Evolutionary conservation across 2,329 filamentous ascomycete species (phyloP).

Genomic region (Ramichloridium luteum): DNA sequence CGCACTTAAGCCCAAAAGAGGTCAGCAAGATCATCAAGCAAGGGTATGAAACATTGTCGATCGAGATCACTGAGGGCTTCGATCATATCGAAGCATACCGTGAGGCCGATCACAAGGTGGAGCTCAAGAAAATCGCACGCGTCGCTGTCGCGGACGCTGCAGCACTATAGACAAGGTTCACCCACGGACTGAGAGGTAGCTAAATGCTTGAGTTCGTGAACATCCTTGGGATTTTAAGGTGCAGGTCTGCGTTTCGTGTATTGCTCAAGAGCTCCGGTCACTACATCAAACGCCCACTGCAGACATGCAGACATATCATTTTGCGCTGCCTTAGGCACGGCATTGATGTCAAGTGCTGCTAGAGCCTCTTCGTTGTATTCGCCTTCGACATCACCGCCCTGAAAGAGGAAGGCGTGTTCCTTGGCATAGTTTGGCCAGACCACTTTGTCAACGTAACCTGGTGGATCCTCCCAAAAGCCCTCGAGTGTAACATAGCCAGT

Average conservation of each 20-base stretch:
- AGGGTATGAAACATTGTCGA: slow-evolving; percentile 87
- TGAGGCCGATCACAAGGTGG: slow-evolving; percentile 70
- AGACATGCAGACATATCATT: slow-evolving; percentile 24
- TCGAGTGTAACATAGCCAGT: slow-evolving; percentile 66
- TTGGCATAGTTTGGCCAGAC: slow-evolving; percentile 92
- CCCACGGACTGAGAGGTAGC: too few relatives aligned
- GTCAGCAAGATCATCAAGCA: slow-evolving; percentile 89
- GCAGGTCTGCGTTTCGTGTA: too few relatives aligned
- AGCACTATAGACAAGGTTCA: slow-evolving; percentile 11
- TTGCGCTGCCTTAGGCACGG: slow-evolving; percentile 19
- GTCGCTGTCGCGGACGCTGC: slow-evolving; percentile 59
- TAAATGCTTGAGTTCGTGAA: too few relatives aligned
- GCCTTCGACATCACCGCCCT: slow-evolving; percentile 52
- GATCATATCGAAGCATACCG: slow-evolving; percentile 78
- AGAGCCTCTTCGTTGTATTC: slow-evolving; percentile 35
- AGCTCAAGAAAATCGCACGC: slow-evolving; percentile 79
- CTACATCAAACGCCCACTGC: slow-evolving; percentile 27
- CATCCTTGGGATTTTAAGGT: too few relatives aligned
- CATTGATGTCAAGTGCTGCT: slow-evolving; percentile 17
- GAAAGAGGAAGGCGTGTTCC: slow-evolving; percentile 71
- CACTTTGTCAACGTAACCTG: slow-evolving; percentile 83
- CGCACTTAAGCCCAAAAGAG: slow-evolving; percentile 61
- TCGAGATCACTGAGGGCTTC: slow-evolving; percentile 75
- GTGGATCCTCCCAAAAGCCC: slow-evolving; percentile 91
- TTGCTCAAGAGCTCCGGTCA: slow-evolving; percentile 14